Evolutionary conservation across 2,329 filamentous ascomycete species (phyloP).

Genomic region (Aspergillus pseudonomiae): DNA sequence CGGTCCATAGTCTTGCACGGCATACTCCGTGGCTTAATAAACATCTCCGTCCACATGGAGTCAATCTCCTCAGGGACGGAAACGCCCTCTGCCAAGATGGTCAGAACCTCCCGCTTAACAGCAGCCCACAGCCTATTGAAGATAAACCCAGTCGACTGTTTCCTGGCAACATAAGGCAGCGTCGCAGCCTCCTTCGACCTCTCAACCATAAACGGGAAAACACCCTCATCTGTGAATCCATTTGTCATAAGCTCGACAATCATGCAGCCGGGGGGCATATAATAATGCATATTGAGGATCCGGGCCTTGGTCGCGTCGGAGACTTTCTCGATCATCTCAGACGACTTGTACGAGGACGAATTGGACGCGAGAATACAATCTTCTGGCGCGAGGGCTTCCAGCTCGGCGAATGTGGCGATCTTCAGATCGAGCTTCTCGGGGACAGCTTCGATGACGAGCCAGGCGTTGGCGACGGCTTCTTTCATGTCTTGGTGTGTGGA

Average conservation of each 20-base stretch:
- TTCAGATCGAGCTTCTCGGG: slow-evolving; percentile 56
- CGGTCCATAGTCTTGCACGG: slow-evolving; percentile 53
- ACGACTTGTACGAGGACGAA: slow-evolving; percentile 56
- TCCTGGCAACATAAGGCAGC: slow-evolving; percentile 46
- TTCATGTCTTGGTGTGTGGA: slow-evolving; percentile 41
- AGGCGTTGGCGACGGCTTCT: slow-evolving; percentile 49
- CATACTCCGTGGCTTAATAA: slow-evolving; percentile 31
- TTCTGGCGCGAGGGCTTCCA: slow-evolving; percentile 45
- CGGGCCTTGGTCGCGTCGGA: slow-evolving; percentile 35
- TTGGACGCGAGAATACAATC: slow-evolving; percentile 57
- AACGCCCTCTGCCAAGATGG: slow-evolving; percentile 55
- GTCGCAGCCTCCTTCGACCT: slow-evolving; percentile 44
- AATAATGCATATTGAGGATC: slow-evolving; percentile 56
- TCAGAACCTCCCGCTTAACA: slow-evolving; percentile 55
- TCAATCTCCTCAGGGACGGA: slow-evolving; percentile 54
- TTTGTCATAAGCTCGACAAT: slow-evolving; percentile 59
- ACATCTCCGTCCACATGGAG: slow-evolving; percentile 47
- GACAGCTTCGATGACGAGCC: slow-evolving; percentile 58
- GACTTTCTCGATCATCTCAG: slow-evolving; percentile 48
- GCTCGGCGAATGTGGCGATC: slow-evolving; percentile 50
- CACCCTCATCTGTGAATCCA: slow-evolving; percentile 46
- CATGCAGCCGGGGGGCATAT: slow-evolving; percentile 49
- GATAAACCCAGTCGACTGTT: slow-evolving; percentile 57
- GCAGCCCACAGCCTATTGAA: slow-evolving; percentile 62
- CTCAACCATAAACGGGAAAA: slow-evolving; percentile 52